Percentiles rank a stretch among this genome's conserved stretches.
Evolutionary conservation across 352 stramenopile species (phyloP).

Genomic region (Pythium plurisporium): DNA sequence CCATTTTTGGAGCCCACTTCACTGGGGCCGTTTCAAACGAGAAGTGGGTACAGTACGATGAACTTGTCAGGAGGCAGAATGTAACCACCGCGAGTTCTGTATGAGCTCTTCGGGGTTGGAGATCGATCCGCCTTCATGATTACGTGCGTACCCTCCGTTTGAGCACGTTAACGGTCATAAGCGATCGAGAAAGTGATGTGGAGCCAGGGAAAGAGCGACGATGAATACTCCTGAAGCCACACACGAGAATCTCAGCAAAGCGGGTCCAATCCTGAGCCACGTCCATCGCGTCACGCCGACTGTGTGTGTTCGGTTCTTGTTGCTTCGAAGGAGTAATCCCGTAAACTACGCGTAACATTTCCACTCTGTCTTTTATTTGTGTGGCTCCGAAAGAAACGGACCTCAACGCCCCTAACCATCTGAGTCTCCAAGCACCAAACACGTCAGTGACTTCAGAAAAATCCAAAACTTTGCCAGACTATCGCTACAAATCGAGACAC

Average conservation of each 20-base stretch:
- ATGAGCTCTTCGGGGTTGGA: too few species aligned
- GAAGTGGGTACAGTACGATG: neutral
- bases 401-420: slow-evolving; percentile 9
- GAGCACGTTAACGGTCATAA: too few species aligned
- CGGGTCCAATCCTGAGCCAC: too few species aligned
- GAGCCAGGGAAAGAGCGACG: too few species aligned
- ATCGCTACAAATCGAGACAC: neutral
- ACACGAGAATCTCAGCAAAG: too few species aligned
- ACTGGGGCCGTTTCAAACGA: neutral
- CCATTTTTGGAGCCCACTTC: slow-evolving; percentile 4
- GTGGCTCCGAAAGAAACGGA: slow-evolving; percentile 11
- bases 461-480: neutral
- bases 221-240: too few species aligned
- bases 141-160: too few species aligned
- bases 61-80: neutral
- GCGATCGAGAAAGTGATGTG: too few species aligned
- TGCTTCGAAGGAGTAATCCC: slow-evolving; percentile 19
- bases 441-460: slow-evolving; percentile 19
- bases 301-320: neutral
- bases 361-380: slow-evolving; percentile 8
- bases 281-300: slow-evolving; percentile 9
- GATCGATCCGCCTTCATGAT: too few species aligned
- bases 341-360: slow-evolving; percentile 20
- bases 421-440: slow-evolving; percentile 19
- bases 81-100: slow-evolving; percentile 8